Percentiles rank a stretch among this genome's conserved stretches.
Evolutionary conservation across 768 basidiomycete species (phyloP).

Genomic region (Hypholoma fasciculare): DNA sequence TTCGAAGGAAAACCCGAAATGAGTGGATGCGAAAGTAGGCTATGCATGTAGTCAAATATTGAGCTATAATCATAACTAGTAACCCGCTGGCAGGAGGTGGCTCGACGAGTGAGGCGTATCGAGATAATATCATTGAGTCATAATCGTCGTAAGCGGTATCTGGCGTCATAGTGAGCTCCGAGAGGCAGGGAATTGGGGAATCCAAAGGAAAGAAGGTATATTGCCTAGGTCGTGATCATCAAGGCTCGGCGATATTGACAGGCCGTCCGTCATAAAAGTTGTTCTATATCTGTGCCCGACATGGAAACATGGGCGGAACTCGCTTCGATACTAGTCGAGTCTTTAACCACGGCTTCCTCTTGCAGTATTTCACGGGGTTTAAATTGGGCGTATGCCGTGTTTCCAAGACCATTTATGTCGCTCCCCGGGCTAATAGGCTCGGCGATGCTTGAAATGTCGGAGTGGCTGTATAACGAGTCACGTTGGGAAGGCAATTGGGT

Average conservation of each 20-base stretch:
- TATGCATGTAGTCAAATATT: neutral
- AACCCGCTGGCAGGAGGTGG: neutral
- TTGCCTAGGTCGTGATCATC: neutral
- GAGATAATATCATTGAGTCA: neutral
- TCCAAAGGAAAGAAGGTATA: neutral
- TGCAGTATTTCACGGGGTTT: constrained; percentile 7
- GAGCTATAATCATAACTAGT: neutral
- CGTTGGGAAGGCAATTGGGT: constrained; percentile 24
- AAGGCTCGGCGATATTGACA: neutral
- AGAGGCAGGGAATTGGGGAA: neutral
- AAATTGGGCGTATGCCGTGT: constrained; percentile 13
- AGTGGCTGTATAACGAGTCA: constrained; percentile 50
- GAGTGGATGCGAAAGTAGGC: neutral
- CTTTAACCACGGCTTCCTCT: constrained; percentile 27
- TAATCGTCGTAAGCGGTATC: neutral
- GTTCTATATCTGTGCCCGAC: constrained; percentile 16
- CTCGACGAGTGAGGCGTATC: neutral
- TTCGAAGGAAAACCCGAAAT: neutral
- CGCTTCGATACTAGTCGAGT: constrained; percentile 26
- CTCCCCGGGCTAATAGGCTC: constrained; percentile 60
- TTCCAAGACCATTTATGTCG: constrained; percentile 31
- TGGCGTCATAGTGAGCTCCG: neutral
- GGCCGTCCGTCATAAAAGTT: constrained; percentile 9
- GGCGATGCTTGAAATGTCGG: constrained; percentile 57
- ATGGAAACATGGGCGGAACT: constrained; percentile 18